Base-by-base conservation (phyloP, 257 asterid genomes). In the Capsicum chinense region DNA sequence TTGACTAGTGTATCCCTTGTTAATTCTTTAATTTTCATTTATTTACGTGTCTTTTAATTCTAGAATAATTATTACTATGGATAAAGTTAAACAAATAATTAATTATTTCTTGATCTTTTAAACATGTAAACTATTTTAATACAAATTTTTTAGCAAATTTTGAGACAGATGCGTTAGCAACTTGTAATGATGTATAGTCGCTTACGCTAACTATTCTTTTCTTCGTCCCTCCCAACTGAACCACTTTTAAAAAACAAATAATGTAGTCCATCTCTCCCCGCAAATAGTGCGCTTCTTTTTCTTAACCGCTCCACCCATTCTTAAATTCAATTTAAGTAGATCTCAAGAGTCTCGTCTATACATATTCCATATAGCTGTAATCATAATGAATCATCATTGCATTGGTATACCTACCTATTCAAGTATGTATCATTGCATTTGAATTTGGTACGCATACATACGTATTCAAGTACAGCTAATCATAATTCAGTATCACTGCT, bases 281-380 rank as follows among this genome's bases (percentile, higher is more conserved):
- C 88, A 81, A 88, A 67, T 79, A 76, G 86, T 84, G 94, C 93
- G 82, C 62, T 54, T 63, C 81, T 79, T 91, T 88, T 92, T 82
- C 93, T 91, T 86, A 93, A 92, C 94, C 86, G 94, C 92, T 91
- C 93, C 94, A 86, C 88, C 82, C 87, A 44, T 39, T 79, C 52
- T 37, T 79, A 10, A 80, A 39, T 80, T 80, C 6, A 57, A 80
- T 74, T 44, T 50, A 74, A 48, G 39, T 26, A 26, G 33, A 26
- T 59, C 11, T 16, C n/a, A 39, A 39, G 7, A 44, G 44, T 12
- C 39, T 6, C 1, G 9, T 74, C 80, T 12, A 5, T 50, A 50
- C 44, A 73, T 48, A 74, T 74, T 74, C 80, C 62, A 73, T n/a
- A 19, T 59, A 44, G 6, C n/a, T 33, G 14, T 66, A 66, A 66